Evolutionary conservation across 73 alveolate species (phyloP).

Genomic region (Paramecium primaurelia): DNA sequence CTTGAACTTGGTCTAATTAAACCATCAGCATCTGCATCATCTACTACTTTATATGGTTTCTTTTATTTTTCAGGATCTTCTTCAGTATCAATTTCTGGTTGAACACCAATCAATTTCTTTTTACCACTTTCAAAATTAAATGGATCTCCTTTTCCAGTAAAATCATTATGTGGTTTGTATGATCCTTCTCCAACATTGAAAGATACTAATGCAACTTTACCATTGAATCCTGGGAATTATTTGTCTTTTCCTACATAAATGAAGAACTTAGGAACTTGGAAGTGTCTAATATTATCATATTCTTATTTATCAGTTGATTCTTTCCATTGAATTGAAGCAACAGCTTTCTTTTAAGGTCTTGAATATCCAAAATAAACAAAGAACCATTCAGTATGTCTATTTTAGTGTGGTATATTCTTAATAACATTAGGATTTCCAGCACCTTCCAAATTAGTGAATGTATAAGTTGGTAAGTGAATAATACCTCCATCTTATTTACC

Average conservation of each 20-base stretch:
- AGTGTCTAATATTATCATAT: neutral
- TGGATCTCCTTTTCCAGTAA: neutral
- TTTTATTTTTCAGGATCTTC: neutral
- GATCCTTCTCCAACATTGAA: conserved; percentile 44
- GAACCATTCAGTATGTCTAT: conserved; percentile 50
- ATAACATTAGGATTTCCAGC: conserved; percentile 42
- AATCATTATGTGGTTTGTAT: neutral
- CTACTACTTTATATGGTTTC: conserved; percentile 6
- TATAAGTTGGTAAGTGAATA: conserved; percentile 23
- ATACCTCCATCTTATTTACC: conserved; percentile 25
- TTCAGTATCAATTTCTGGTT: conserved; percentile 18
- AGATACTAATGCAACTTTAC: neutral
- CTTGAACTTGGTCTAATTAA: conserved; percentile 14
- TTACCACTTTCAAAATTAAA: neutral
- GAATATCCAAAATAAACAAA: conserved; percentile 37
- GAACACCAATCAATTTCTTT: neutral
- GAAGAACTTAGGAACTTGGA: neutral
- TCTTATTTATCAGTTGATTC: neutral
- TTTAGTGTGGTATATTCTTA: conserved; percentile 24
- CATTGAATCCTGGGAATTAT: conserved; percentile 38
- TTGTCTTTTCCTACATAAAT: conserved; percentile 20
- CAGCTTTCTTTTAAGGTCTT: conserved; percentile 9
- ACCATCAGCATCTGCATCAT: neutral
- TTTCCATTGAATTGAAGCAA: neutral
- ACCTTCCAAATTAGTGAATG: conserved; percentile 29